A percentile compares a stretch with the other conserved stretches of the same genome.
Conservation (phyloP, 169 alveolate species). For the Eimeria necatrix region DNA sequence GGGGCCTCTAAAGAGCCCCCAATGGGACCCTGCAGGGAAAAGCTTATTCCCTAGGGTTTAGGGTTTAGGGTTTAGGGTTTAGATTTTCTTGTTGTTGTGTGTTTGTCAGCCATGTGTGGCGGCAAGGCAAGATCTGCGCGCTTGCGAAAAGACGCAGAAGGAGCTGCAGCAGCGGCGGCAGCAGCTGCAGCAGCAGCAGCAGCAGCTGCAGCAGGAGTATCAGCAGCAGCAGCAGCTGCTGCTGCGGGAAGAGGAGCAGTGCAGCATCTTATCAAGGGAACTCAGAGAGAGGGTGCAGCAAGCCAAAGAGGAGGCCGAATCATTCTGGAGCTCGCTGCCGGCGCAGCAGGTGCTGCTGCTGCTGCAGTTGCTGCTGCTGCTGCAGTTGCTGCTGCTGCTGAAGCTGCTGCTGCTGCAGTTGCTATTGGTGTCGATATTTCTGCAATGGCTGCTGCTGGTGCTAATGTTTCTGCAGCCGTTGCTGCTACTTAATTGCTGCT, state of each 20-base stretch:
- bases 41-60: background rate
- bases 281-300: conserved; percentile 9
- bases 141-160: background rate
- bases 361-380: background rate
- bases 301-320: conserved; percentile 21
- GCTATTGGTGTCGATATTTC: background rate
- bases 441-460: background rate
- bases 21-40: background rate
- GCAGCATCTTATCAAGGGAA: background rate
- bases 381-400: background rate
- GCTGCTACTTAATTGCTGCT: too few species aligned
- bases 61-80: conserved; percentile 32
- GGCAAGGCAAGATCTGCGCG: background rate
- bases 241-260: background rate
- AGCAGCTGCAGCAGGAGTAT: background rate
- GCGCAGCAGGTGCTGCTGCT: background rate
- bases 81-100: background rate
- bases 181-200: conserved; percentile 14
- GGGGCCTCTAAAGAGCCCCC: background rate
- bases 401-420: background rate
- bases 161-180: background rate
- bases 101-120: conserved; percentile 2
- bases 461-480: too few species aligned
- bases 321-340: background rate
- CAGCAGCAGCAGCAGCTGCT: background rate